Base-by-base conservation (phyloP, 495 filamentous ascomycete genomes). In the Parathielavia hyrcaniae region DNA sequence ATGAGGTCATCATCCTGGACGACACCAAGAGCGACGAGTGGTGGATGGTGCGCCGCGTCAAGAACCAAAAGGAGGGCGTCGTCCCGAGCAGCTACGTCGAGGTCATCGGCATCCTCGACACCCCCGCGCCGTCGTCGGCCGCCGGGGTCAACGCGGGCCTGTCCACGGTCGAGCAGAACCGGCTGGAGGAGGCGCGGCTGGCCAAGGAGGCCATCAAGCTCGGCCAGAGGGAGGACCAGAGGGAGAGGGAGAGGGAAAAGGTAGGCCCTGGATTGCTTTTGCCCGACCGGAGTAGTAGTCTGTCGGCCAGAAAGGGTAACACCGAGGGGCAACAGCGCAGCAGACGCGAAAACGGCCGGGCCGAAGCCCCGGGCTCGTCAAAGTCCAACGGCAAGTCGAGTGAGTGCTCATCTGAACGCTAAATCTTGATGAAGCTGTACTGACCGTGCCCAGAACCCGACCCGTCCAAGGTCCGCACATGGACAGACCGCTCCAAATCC, bases 31-130 rank as follows among this genome's bases (percentile, higher is more conserved):
- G 91, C 52, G 91, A 96, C 46, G 93, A 99, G 68, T 99, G 93
- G 93, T 97, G 95, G 92, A 87, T 91, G 78, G 91, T 99, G 12
- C 83, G 88, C 48, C 83, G 91, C 34, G 61, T 95, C 49, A 91
- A 90, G 75, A 97, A 91, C 69, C 88, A 89, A 47, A 89, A 88
- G 66, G 89, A 95, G 69, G 95, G 93, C n/a, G 93, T 97, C 12
- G 91, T 99, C n/a, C 93, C 93, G 5, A 91, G 90, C 75, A 95
- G 88, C 71, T 99, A 97, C 70, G 85, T 97, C 50, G 93, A 99
- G 69, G 76, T 95, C 32, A 88, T 80, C 12, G 88, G 86, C 41
- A 79, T 80, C 4, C 71, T 85, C 20, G 60, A 77, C 36, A 50
- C 65, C 30, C 59, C 72, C 23, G 61, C 69, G n/a, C 58, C 76